A percentile compares a stretch with the other conserved stretches of the same genome.
phyloP scores from a whole-genome alignment of 352 stramenopile species.

The Globisporangium radiosum region DNA sequence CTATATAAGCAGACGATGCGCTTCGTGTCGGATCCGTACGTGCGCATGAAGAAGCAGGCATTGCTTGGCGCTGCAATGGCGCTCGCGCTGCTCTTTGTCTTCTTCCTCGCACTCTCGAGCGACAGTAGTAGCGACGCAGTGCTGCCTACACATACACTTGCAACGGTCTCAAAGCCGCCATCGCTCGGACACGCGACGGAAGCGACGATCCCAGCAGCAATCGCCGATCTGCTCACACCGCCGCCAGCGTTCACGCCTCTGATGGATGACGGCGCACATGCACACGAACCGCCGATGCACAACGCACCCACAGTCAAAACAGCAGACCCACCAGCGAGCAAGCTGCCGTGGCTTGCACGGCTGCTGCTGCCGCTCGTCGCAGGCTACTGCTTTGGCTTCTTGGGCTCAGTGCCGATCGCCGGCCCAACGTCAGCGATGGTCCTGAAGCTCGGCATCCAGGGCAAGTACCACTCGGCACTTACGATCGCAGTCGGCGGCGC shows the following conservation, averaged over 20 bases:
- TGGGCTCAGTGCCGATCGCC: slow-evolving; percentile 78
- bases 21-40: slow-evolving; percentile 51
- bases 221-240: not conserved
- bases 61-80: slow-evolving; percentile 23
- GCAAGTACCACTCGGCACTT: slow-evolving; percentile 72
- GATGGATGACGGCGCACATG: not conserved
- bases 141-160: not conserved
- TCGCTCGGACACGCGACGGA: not conserved
- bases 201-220: not conserved
- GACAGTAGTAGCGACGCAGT: slow-evolving; percentile 6
- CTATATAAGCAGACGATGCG: slow-evolving; percentile 63
- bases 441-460: slow-evolving; percentile 81
- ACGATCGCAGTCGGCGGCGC: slow-evolving; percentile 80
- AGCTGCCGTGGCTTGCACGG: slow-evolving; percentile 45
- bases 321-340: not conserved
- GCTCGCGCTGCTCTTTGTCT: slow-evolving; percentile 56
- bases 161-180: too few relatives aligned
- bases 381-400: slow-evolving; percentile 81
- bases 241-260: not conserved
- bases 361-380: slow-evolving; percentile 67
- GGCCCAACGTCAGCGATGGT: slow-evolving; percentile 86
- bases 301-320: not conserved
- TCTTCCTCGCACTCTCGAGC: slow-evolving; percentile 31
- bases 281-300: not conserved
- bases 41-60: slow-evolving; percentile 47